Conservation (phyloP, 495 filamentous ascomycete genomes). For the Aspergillus cristatus region DNA sequence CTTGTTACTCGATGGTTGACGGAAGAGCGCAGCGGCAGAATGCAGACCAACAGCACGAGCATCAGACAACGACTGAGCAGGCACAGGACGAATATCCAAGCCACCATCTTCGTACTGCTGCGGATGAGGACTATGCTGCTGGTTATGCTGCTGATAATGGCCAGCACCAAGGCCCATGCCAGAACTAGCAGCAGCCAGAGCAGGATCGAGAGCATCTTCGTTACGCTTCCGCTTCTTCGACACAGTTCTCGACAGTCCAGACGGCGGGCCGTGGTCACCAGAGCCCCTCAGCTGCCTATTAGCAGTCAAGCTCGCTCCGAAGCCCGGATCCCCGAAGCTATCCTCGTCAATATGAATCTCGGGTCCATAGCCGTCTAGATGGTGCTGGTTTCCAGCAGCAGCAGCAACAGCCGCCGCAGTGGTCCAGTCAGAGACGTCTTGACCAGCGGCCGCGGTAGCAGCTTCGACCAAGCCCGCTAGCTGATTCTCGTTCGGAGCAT, state of each 20-base stretch:
- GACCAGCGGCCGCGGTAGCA: conserved; percentile 42
- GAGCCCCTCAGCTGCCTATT: conserved; percentile 23
- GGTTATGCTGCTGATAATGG: conserved; percentile 23
- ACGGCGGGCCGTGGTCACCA: conserved; percentile 67
- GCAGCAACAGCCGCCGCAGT: conserved; percentile 28
- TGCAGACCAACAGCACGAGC: conserved; percentile 45
- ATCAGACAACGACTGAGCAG: conserved; percentile 33
- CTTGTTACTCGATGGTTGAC: conserved; percentile 42
- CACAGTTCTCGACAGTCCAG: conserved; percentile 49
- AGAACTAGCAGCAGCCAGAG: conserved; percentile 17
- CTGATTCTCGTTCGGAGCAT: conserved; percentile 38
- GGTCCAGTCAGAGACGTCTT: conserved; percentile 39
- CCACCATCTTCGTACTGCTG: conserved; percentile 26
- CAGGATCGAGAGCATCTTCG: conserved; percentile 38
- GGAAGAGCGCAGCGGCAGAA: conserved; percentile 50
- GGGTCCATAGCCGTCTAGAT: conserved; percentile 30
- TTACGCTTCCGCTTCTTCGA: conserved; percentile 38
- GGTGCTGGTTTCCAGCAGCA: conserved; percentile 28
- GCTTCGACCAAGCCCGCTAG: conserved; percentile 46
- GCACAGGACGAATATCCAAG: conserved; percentile 28
- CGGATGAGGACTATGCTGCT: conserved; percentile 17
- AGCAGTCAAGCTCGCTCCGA: conserved; percentile 17
- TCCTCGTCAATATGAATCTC: conserved; percentile 37
- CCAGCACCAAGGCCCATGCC: conserved; percentile 16
- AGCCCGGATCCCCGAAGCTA: conserved; percentile 30